Percentiles rank a stretch among this genome's conserved stretches.
Evolutionary conservation across 1,139 yeast species (phyloP).

Genomic region (Yamadazyma aaseri): DNA sequence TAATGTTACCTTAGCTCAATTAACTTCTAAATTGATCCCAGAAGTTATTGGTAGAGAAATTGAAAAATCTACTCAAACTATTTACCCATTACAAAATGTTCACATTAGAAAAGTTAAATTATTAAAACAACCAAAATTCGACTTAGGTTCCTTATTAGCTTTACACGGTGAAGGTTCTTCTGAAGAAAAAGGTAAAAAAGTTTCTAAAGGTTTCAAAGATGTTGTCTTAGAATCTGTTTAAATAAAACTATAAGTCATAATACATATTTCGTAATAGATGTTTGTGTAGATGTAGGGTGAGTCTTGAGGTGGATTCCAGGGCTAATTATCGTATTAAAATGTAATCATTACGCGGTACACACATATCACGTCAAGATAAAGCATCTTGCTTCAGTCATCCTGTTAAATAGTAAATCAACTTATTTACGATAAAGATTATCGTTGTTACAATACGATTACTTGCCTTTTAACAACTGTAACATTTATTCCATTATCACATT

Average conservation of each 20-base stretch:
- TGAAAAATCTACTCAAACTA: constrained; percentile 51
- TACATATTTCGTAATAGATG: constrained; percentile 13
- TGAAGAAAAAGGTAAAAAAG: constrained; percentile 54
- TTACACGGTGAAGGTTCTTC: constrained; percentile 52
- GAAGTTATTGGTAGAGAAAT: constrained; percentile 55
- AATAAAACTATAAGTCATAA: constrained; percentile 15
- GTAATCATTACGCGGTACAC: too few species aligned
- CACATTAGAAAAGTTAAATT: constrained; percentile 55
- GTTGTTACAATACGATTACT: too few species aligned
- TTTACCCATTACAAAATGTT: constrained; percentile 52
- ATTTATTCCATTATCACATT: too few species aligned
- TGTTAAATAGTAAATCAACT: too few species aligned
- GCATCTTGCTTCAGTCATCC: too few species aligned
- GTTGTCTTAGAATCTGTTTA: constrained; percentile 50
- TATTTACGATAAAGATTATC: too few species aligned
- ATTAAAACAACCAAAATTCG: constrained; percentile 54
- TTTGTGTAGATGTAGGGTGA: background rate
- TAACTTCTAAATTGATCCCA: constrained; percentile 51
- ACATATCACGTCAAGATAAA: too few species aligned
- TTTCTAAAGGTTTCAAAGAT: constrained; percentile 48
- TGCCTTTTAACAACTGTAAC: too few species aligned
- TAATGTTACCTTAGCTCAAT: constrained; percentile 50
- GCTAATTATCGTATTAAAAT: background rate
- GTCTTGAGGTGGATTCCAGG: background rate
- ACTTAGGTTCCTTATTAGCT: constrained; percentile 50